Conservation (phyloP, 345 rosid species). For the Carallia brachiata region DNA sequence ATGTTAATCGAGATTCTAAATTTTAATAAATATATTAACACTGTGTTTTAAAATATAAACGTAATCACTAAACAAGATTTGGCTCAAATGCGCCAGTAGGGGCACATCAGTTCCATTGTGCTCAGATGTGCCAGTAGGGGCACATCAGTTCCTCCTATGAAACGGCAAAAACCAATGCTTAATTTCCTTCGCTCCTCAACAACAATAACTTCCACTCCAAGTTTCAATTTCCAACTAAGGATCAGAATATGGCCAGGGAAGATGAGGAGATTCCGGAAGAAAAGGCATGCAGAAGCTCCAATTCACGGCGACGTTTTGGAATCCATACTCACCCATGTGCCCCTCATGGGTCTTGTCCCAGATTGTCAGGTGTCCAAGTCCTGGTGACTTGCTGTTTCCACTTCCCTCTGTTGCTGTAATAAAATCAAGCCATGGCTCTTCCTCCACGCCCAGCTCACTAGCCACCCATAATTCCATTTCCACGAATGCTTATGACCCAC, state of each 20-base stretch:
- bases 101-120: too few species aligned
- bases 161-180: too few species aligned
- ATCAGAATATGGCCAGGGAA: background rate
- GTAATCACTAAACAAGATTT: too few species aligned
- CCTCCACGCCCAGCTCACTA: constrained; percentile 41
- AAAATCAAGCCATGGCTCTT: constrained; percentile 65
- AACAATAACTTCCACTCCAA: too few species aligned
- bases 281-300: constrained; percentile 9
- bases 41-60: too few species aligned
- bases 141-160: too few species aligned
- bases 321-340: constrained; percentile 45
- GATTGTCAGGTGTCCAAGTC: constrained; percentile 59
- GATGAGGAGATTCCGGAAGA: background rate
- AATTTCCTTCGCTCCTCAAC: too few species aligned
- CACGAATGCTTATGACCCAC: constrained; percentile 71
- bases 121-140: too few species aligned
- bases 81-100: too few species aligned
- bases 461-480: constrained; percentile 33
- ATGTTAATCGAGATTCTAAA: too few species aligned
- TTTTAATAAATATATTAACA: too few species aligned
- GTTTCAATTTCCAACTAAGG: background rate
- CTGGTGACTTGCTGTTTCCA: constrained; percentile 65
- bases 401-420: constrained; percentile 54
- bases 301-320: constrained; percentile 56
- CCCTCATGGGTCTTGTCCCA: constrained; percentile 58